phyloP scores from a whole-genome alignment of 78 protist species.

The Paratrimastix pyriformis region DNA sequence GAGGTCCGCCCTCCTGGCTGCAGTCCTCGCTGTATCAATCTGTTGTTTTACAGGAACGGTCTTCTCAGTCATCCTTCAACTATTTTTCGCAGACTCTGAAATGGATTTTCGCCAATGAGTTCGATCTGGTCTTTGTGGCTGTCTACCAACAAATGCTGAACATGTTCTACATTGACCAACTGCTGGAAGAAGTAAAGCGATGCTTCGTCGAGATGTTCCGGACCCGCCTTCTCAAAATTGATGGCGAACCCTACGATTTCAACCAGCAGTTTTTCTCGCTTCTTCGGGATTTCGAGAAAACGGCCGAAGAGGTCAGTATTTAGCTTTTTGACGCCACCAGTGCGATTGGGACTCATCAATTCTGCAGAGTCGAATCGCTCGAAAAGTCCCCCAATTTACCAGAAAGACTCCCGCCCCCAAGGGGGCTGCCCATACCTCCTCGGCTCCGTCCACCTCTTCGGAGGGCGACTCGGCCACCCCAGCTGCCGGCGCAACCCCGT shows the following conservation, averaged over 20 bases:
- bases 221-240: neutral
- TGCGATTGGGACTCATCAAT: neutral
- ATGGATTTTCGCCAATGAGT: slow-evolving; percentile 44
- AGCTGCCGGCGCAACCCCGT: no score
- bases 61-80: no score
- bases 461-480: no score
- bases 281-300: neutral
- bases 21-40: no score
- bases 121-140: slow-evolving; percentile 35
- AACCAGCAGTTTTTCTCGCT: neutral
- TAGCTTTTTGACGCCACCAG: neutral
- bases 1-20: no score
- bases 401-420: no score
- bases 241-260: neutral
- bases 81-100: slow-evolving; percentile 12
- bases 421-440: no score
- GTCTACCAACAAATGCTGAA: slow-evolving; percentile 17
- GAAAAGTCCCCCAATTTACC: no score
- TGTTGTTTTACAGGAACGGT: no score
- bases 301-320: neutral
- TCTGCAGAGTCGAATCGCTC: neutral
- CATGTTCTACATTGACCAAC: slow-evolving; percentile 8
- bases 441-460: no score
- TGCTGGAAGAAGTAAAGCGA: neutral
- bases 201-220: neutral